Evolutionary conservation across 2,329 filamentous ascomycete species (phyloP), one percentile per base, ranked within the genome.

Genomic region (Fusarium decemcellulare): DNA sequence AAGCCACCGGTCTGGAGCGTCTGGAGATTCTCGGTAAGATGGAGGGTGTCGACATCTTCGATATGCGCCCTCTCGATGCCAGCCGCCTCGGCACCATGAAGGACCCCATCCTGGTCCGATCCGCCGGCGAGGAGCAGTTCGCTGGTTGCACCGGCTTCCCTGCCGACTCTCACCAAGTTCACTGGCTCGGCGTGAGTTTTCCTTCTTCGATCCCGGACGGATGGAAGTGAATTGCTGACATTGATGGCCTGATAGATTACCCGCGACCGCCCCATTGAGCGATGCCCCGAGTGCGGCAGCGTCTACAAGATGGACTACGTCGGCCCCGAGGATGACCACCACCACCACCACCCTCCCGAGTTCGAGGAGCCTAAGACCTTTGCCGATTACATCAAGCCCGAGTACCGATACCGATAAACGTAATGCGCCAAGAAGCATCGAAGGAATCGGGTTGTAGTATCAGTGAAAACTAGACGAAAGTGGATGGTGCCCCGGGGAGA

Each of bases 21-120:
- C 90, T 99, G 76, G 96, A 99, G 85, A 96, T 99, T 79, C 88
- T 99, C 81, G 96, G 96, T 85, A 99, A 99, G 91, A 97, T 98
- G 92, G 94, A 98, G 88, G 95, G 96, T 74, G 87, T 98, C 77
- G 96, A 99, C 81, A 87, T 98, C 81, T 99, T 99, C 86, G 95
- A 99, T 86, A 97, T 98, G 96, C 92, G 90, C 83, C 96, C 96
- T 70, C 90, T 99, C 76, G 96, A 98, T 82, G 88, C 95, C 71
- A 96, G 92, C 82, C 91, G 96, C 80, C 89, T 89, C 83, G 95
- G 95, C 93, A 98, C 96, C 65, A 82, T 97, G 78, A 88, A 97
- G 72, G 87, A 98, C 85, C 96, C 96, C 75, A 97, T 99, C 80
- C 79, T 92, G 60, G 94, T 99, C 82, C 92, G 92, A 84, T 95